Evolutionary conservation across 495 filamentous ascomycete genomes (phyloP).

Genomic region (Talaromyces trachyspermus): DNA sequence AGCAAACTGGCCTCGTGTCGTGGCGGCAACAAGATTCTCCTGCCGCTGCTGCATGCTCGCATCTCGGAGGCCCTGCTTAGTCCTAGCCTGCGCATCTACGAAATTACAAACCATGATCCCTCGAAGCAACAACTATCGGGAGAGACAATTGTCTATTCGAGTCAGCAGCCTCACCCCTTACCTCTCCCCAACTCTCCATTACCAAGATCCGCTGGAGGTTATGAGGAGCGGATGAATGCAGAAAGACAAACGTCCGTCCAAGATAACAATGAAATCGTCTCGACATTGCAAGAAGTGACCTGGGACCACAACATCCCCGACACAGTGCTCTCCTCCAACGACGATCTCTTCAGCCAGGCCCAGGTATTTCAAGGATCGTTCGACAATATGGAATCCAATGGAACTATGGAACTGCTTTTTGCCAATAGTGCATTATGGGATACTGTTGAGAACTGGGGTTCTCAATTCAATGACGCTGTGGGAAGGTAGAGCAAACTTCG

Average conservation of each 20-base stretch:
- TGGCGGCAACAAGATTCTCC: conserved; percentile 25
- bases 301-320: not conserved
- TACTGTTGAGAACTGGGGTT: not conserved
- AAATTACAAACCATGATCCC: not conserved
- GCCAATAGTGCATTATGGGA: not conserved
- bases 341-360: not conserved
- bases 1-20: conserved; percentile 25
- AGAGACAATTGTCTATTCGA: not conserved
- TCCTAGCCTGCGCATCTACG: not conserved
- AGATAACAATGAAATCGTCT: not conserved
- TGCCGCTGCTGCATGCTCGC: not conserved
- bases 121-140: not conserved
- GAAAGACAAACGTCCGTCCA: not conserved
- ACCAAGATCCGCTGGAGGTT: not conserved
- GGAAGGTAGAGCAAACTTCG: conserved; percentile 35
- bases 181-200: not conserved
- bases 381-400: not conserved
- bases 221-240: not conserved
- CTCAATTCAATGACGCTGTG: conserved; percentile 29
- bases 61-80: not conserved
- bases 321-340: not conserved
- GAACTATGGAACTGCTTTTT: not conserved
- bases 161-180: not conserved
- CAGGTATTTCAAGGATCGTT: not conserved
- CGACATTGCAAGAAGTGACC: not conserved